These are phyloP conservation scores for Nicotiana otophora DNA, from an alignment of 257 asterid genomes.

Conservation along the genomic window DNA sequence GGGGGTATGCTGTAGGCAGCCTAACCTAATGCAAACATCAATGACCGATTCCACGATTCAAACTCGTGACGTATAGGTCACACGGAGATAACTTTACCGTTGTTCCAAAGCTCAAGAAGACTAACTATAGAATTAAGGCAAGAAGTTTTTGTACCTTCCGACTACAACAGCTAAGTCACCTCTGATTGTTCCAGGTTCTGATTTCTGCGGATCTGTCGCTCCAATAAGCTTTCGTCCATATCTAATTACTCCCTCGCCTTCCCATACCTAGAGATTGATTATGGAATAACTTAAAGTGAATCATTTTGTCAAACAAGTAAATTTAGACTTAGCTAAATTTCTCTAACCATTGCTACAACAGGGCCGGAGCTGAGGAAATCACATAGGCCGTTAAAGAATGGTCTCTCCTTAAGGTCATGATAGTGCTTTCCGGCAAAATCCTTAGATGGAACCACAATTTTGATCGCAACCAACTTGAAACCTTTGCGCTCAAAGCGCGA, in stretches of 20 bases:
- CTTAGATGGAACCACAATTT: slow-evolving; percentile 79
- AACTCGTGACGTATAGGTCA: no score
- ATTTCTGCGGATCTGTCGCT: slow-evolving; percentile 98
- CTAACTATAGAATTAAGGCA: background rate
- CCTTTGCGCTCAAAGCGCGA: slow-evolving; percentile 94
- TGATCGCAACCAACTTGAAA: slow-evolving; percentile 84
- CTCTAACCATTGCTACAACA: slow-evolving; percentile 89
- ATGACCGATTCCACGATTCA: no score
- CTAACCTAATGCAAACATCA: no score
- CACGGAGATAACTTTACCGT: no score
- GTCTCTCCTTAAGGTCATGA: slow-evolving; percentile 89
- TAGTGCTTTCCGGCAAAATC: slow-evolving; percentile 82
- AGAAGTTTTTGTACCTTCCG: slow-evolving; percentile 49
- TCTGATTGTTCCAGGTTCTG: slow-evolving; percentile 98
- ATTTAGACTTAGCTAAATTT: slow-evolving; percentile 3
- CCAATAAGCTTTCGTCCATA: slow-evolving; percentile 95
- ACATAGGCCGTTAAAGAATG: slow-evolving; percentile 85
- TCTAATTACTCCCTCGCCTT: slow-evolving; percentile 96
- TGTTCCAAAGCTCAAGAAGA: no score
- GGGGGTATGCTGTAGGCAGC: no score
- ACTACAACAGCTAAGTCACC: slow-evolving; percentile 96
- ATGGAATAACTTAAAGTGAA: background rate
- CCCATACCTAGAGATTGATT: slow-evolving; percentile 71
- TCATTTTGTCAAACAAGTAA: background rate
- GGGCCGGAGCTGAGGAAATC: slow-evolving; percentile 99